Conservation (phyloP, 345 rosid genomes). For the Boechera stricta region DNA sequence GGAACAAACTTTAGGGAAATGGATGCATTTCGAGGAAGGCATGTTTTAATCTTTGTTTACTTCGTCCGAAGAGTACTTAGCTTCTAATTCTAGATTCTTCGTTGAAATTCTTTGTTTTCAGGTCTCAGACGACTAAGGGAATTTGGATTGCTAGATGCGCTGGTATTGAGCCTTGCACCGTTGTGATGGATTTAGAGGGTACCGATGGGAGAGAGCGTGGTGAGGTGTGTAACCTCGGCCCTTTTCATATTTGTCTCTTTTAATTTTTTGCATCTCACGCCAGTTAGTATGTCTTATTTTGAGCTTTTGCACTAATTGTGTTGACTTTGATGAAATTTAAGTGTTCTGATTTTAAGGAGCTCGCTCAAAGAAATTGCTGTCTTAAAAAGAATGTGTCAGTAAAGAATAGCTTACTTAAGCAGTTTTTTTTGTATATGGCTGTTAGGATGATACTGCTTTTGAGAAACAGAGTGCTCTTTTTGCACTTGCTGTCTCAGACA, state of each 20-base stretch:
- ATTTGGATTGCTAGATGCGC: conserved; percentile 92
- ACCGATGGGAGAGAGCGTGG: conserved; percentile 99
- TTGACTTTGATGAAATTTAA: too few species aligned
- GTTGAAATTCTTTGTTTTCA: conserved; percentile 41
- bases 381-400: background rate
- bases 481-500: conserved; percentile 98
- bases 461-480: conserved; percentile 99
- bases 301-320: background rate
- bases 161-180: conserved; percentile 91
- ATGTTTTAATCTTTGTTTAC: conserved; percentile 40
- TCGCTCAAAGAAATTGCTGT: conserved; percentile 3
- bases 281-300: conserved; percentile 3
- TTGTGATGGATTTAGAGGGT: conserved; percentile 99
- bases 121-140: conserved; percentile 99
- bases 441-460: conserved; percentile 96
- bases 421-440: conserved; percentile 32
- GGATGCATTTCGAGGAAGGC: conserved; percentile 99
- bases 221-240: conserved; percentile 60
- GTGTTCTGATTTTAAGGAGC: background rate
- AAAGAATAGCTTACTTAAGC: conserved; percentile 22
- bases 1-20: conserved; percentile 92
- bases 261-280: background rate
- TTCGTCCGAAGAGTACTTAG: conserved; percentile 18
- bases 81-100: conserved; percentile 23
- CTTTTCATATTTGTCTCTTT: conserved; percentile 4